Base-by-base conservation (phyloP, 495 filamentous ascomycete species). In the Pyrenopolyporus hunteri region DNA sequence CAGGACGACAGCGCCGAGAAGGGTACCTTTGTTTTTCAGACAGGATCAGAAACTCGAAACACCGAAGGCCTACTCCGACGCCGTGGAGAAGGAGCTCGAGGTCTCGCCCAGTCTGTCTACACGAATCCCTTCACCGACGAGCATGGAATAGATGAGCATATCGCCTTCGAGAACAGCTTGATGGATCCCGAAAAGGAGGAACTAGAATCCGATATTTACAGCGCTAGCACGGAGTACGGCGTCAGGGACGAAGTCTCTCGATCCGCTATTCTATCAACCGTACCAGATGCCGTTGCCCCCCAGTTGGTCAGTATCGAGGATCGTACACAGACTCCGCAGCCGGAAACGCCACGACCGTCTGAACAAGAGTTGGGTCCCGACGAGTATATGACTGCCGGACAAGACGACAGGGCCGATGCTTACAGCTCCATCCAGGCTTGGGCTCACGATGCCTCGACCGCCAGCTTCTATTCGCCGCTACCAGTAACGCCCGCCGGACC, bases 81-180 rank as follows among this genome's bases (percentile, higher is more conserved):
- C 31, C 78, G 80, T 46, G 70, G 74, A 47, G 74, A 77, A 20
- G 82, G 80, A 17, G 66, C 77, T 6, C 69, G 78, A 20, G 85
- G 82, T 11, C 73, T 86, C 35, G 73, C 77, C 20, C 75, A 82
- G 9, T 72, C 82, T n/a, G 65, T 82, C 19, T 77, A 80, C 25
- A 76, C 81, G 8, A 85, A 87, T 71, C 85, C 81, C 19, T 89
- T 83, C 71, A 76, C 69, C 51, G 89, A 83, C 64, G 84, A 84
- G 73, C 70, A 82, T 44, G 72, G 73, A 32, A 81, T 83, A 28
- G 70, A 75, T 32, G 71, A 78, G 23, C 62, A 80, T n/a, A 73
- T 79, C 31, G 59, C 59, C 13, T 77, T 78, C 13, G 70, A 73
- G 43, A 58, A 64, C 57, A 68, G 64, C 19, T 42, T 74, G 22